Conservation (phyloP, 2,329 filamentous ascomycete genomes). For the Cephalotrichum gorgonifer region DNA sequence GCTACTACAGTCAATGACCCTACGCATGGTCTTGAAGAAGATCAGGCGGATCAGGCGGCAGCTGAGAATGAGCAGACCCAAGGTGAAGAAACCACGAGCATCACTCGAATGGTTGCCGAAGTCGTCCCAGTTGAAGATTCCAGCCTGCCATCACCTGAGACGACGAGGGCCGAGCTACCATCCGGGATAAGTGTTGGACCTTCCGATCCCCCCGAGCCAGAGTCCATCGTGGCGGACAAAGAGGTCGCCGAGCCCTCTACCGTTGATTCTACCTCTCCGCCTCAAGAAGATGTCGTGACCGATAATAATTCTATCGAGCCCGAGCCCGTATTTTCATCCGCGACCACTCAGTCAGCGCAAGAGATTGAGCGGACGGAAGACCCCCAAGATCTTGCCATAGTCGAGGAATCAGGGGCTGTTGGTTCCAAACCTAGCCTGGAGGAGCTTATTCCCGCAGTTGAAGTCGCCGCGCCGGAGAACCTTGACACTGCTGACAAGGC, state of each 20-base stretch:
- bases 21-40: neutral
- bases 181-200: neutral
- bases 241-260: neutral
- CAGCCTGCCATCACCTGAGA: neutral
- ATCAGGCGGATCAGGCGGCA: neutral
- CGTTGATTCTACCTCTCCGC: neutral
- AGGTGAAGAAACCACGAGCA: neutral
- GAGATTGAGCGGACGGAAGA: neutral
- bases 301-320: neutral
- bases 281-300: neutral
- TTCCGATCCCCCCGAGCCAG: neutral
- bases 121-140: neutral
- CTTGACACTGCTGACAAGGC: neutral
- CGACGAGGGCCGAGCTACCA: neutral
- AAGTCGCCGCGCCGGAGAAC: neutral
- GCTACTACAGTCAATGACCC: neutral
- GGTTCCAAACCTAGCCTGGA: neutral
- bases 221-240: neutral
- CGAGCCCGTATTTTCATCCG: neutral
- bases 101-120: neutral
- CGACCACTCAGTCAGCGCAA: neutral
- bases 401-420: neutral
- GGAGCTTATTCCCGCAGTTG: neutral
- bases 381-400: neutral
- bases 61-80: too few species aligned